Evolutionary conservation across 805 yeast species (phyloP).

Genomic region (Grigorovia transvaalensis): DNA sequence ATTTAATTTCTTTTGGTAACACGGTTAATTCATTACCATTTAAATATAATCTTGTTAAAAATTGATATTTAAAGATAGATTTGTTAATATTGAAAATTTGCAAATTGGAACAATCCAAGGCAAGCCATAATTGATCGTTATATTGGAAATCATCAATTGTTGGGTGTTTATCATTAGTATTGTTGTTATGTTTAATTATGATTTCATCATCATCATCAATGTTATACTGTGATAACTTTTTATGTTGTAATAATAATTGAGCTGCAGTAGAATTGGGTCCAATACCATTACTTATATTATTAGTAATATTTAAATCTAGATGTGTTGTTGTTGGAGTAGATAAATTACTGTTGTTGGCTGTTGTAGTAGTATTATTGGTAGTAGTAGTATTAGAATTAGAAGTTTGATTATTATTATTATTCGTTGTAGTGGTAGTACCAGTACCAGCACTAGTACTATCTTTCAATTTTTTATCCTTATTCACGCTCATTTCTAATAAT

Average conservation of each 20-base stretch:
- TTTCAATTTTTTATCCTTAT: constrained; percentile 4
- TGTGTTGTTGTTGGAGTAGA: constrained; percentile 29
- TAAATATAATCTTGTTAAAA: constrained; percentile 75
- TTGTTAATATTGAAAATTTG: constrained; percentile 62
- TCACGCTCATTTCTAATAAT: constrained; percentile 24
- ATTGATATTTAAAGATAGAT: constrained; percentile 67
- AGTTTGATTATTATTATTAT: background rate
- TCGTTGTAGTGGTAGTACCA: background rate
- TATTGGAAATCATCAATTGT: constrained; percentile 11
- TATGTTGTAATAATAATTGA: constrained; percentile 27
- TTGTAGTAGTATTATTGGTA: constrained; percentile 10
- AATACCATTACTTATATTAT: constrained; percentile 10
- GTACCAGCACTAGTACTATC: background rate
- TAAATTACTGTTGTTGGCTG: constrained; percentile 17
- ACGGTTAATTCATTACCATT: constrained; percentile 70
- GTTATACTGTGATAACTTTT: constrained; percentile 33
- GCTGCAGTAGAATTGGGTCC: constrained; percentile 17
- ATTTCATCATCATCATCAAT: constrained; percentile 37
- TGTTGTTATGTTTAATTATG: constrained; percentile 1
- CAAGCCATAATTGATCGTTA: constrained; percentile 86
- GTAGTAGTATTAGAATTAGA: constrained; percentile 4
- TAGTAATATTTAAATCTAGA: constrained; percentile 18
- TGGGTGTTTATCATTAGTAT: constrained; percentile 10
- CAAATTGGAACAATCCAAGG: constrained; percentile 85
- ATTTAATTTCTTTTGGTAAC: constrained; percentile 58